phyloP scores from a whole-genome alignment of 495 filamentous ascomycete genomes.

The Podospora bellae-mahoneyi region DNA sequence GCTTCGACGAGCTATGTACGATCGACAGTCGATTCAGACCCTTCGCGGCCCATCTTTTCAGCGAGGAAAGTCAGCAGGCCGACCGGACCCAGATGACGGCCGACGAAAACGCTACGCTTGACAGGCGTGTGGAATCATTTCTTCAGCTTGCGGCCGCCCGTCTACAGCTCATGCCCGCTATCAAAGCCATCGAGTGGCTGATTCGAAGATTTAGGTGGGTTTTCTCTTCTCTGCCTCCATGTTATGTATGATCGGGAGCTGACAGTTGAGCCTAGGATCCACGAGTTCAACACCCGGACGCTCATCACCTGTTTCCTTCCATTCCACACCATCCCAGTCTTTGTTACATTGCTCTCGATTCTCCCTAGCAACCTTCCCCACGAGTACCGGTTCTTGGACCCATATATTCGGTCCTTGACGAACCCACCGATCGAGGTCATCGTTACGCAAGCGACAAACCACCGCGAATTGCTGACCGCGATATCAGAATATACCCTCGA shows the following conservation, averaged over 20 bases:
- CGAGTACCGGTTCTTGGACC: constrained; percentile 78
- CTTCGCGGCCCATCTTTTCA: constrained; percentile 75
- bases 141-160: constrained; percentile 71
- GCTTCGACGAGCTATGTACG: constrained; percentile 83
- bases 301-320: constrained; percentile 88
- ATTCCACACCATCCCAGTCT: constrained; percentile 78
- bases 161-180: constrained; percentile 74
- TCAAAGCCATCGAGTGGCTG: constrained; percentile 93
- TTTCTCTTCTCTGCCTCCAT: background rate
- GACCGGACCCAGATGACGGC: constrained; percentile 81
- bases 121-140: constrained; percentile 74
- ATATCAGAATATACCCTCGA: constrained; percentile 73
- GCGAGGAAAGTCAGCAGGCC: constrained; percentile 81
- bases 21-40: constrained; percentile 70
- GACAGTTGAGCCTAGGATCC: constrained; percentile 57
- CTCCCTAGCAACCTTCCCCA: constrained; percentile 67
- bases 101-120: constrained; percentile 74
- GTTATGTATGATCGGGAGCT: constrained; percentile 26
- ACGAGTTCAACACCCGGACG: constrained; percentile 80
- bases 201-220: constrained; percentile 82
- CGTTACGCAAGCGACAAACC: constrained; percentile 73
- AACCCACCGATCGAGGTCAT: constrained; percentile 75
- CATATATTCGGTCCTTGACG: constrained; percentile 71
- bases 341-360: constrained; percentile 77
- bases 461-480: constrained; percentile 61